A percentile compares a stretch with the other conserved stretches of the same genome.
These are phyloP conservation scores for Saccharomycopsis hybrid DNA, from an alignment of 1,139 yeast species.

Conservation along the genomic window DNA sequence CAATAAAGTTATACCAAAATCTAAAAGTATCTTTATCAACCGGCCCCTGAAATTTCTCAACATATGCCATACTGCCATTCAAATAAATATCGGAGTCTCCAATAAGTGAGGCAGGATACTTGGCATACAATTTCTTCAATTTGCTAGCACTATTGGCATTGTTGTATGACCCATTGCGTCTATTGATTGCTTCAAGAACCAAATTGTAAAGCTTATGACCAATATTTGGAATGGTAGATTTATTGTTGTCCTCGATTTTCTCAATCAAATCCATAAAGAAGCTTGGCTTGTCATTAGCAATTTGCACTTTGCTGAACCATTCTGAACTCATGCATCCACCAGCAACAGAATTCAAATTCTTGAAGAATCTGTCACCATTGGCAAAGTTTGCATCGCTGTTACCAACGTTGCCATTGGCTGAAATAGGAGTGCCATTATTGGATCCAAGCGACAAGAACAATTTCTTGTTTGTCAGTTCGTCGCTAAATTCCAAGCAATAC, in stretches of 20 bases:
- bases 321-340: conserved; percentile 18
- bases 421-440: too few relatives aligned
- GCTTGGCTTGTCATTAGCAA: background rate
- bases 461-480: conserved; percentile 1
- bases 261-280: conserved; percentile 1
- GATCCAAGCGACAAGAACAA: background rate
- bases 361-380: background rate
- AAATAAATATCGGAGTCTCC: background rate
- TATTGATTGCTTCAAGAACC: conserved; percentile 1
- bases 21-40: conserved; percentile 46
- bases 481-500: conserved; percentile 16
- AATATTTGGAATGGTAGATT: background rate
- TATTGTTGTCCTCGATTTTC: background rate
- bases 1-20: conserved; percentile 74
- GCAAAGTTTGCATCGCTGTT: too few relatives aligned
- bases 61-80: conserved; percentile 4
- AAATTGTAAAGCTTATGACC: background rate
- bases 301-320: conserved; percentile 1
- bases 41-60: conserved; percentile 8
- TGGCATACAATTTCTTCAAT: background rate
- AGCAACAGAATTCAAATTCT: conserved; percentile 12
- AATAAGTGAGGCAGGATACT: background rate
- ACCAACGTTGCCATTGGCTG: too few relatives aligned
- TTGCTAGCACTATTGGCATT: background rate
- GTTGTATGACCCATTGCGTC: background rate